Base-by-base conservation (phyloP, 495 filamentous ascomycete species). In the Hyaloscypha variabilis region DNA sequence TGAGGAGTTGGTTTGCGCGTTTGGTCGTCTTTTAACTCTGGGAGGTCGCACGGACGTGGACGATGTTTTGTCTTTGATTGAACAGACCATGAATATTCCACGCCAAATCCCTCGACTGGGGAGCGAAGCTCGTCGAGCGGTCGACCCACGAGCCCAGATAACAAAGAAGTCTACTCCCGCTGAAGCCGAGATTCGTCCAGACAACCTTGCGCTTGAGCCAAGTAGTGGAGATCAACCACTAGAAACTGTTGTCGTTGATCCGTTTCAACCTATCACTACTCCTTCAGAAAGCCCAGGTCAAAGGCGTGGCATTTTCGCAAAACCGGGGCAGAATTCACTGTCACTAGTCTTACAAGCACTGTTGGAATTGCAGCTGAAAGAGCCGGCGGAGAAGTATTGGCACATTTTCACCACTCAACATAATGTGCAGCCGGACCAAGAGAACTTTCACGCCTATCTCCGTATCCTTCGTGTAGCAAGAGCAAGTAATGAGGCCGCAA, bases 31-130 rank as follows among this genome's bases (percentile, higher is more conserved):
- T 3, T 79, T 97, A 8, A 72, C 91, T 26, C 83, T 88, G 10
- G 73, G 75, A 21, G 80, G 82, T 26, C 78, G 83, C 42, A 80
- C 83, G 30, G 87, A 91, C 69, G 83, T 79, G 70, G 85, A 91
- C 64, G 85, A 91, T 70, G 79, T 95, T 3, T 79, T 97, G 24
- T 81, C 82, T 8, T 76, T 99, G 25, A 74, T 93, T 17, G 79
- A 91, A 58, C 90, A 96, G 75, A 91, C 92, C 8, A 92, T 91
- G 83, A 81, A 83, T 30, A 82, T 94, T 64, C 86, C 88, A 17
- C 73, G 78, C 23, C 72, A 81, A 25, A 70, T 82, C 11, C 68
- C 81, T 11, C 73, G 68, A 3, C 60, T 81, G 6, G 30, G 60
- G 28, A 67, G 36, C 6, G 69, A 0, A 57, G 67, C 55, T 17